phyloP scores from a whole-genome alignment of 306 rosid species.

The Fagus crenata region DNA sequence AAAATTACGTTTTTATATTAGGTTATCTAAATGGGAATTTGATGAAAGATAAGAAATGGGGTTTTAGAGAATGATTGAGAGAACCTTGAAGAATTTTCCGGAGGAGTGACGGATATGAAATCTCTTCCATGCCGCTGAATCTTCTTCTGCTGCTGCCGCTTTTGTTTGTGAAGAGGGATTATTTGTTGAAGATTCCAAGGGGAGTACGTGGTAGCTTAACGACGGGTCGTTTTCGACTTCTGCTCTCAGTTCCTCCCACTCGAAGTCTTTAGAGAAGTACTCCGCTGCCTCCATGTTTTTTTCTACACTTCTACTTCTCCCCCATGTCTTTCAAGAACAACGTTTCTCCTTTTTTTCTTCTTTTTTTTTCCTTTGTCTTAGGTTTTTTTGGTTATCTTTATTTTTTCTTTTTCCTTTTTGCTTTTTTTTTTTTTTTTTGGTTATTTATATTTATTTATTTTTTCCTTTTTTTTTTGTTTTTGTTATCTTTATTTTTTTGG shows the following conservation, averaged over 20 bases:
- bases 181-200: conserved; percentile 27
- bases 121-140: conserved; percentile 68
- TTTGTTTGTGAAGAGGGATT: conserved; percentile 7
- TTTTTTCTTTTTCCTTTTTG: too few species aligned
- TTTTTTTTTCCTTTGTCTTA: too few species aligned
- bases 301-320: too few species aligned
- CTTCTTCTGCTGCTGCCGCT: conserved; percentile 26
- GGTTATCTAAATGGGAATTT: too few species aligned
- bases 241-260: conserved; percentile 71
- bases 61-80: background rate
- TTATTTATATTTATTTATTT: too few species aligned
- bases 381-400: too few species aligned
- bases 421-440: too few species aligned
- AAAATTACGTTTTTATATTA: background rate
- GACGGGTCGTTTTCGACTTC: conserved; percentile 59
- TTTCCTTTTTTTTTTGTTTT: too few species aligned
- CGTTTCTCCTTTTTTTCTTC: too few species aligned
- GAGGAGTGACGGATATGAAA: conserved; percentile 86
- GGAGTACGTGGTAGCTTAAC: conserved; percentile 56
- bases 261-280: conserved; percentile 74
- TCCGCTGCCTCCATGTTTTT: conserved; percentile 30
- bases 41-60: too few species aligned
- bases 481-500: too few species aligned
- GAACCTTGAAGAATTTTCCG: conserved; percentile 91
- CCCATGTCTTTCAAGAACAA: background rate